phyloP scores from a whole-genome alignment of 352 stramenopile species.

The Globisporangium alternatum region DNA sequence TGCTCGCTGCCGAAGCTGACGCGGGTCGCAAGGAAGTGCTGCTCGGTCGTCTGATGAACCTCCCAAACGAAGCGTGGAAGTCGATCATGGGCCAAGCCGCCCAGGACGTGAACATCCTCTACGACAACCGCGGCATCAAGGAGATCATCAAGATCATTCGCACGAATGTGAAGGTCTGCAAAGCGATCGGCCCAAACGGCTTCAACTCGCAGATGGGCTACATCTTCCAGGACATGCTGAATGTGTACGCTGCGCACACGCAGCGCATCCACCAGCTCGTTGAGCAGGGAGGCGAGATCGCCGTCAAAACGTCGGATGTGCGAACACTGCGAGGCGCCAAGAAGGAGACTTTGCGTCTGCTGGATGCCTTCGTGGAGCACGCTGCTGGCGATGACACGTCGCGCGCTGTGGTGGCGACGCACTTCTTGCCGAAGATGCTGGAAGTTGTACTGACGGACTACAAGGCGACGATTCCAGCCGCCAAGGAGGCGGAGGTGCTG shows the following conservation, averaged over 20 bases:
- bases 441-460: constrained; percentile 97
- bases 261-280: constrained; percentile 93
- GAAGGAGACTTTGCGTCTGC: constrained; percentile 95
- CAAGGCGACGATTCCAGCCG: constrained; percentile 66
- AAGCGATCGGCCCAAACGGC: constrained; percentile 91
- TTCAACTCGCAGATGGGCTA: constrained; percentile 97
- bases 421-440: constrained; percentile 96
- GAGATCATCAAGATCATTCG: constrained; percentile 98
- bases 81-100: constrained; percentile 80
- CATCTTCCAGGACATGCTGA: constrained; percentile 99
- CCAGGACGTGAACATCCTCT: constrained; percentile 76
- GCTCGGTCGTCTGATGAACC: constrained; percentile 94
- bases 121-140: constrained; percentile 75
- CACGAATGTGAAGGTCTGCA: constrained; percentile 97
- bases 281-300: constrained; percentile 89
- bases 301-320: constrained; percentile 93
- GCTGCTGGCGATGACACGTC: constrained; percentile 63
- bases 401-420: constrained; percentile 83
- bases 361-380: constrained; percentile 96
- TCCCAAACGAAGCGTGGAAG: constrained; percentile 92
- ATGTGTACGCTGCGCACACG: constrained; percentile 99
- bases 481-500: constrained; percentile 92
- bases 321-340: constrained; percentile 95
- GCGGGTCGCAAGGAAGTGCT: constrained; percentile 88
- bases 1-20: constrained; percentile 76